Percentiles rank a stretch among this genome's conserved stretches.
These are phyloP conservation scores for Ascobolus immersus DNA, from an alignment of 495 filamentous ascomycete species.

Conservation along the genomic window DNA sequence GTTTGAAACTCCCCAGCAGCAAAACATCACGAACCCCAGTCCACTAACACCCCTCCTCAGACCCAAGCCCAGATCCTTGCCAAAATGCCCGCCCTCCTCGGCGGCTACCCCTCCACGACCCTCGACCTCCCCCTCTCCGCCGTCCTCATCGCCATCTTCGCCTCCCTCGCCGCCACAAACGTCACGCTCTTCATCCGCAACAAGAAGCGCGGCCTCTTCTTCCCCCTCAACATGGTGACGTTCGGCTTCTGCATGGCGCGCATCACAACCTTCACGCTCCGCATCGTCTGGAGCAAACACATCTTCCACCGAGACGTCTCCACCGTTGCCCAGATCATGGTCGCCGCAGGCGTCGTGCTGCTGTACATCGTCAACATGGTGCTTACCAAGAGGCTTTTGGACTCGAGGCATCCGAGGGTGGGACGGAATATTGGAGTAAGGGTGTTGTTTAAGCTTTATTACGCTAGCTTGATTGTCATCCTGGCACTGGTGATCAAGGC, in stretches of 20 bases:
- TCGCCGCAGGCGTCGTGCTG: constrained; percentile 48
- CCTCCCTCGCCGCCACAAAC: constrained; percentile 30
- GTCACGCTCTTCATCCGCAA: constrained; percentile 42
- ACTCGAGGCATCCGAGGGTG: constrained; percentile 42
- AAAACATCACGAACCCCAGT: too few species aligned
- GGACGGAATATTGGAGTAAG: constrained; percentile 35
- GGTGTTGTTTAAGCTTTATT: constrained; percentile 29
- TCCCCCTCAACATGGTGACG: constrained; percentile 38
- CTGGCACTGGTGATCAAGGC: constrained; percentile 44
- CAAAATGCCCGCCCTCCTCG: constrained; percentile 36
- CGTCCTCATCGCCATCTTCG: constrained; percentile 41
- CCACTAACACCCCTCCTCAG: too few species aligned
- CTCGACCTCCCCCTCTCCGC: constrained; percentile 40
- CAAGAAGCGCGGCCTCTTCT: constrained; percentile 32
- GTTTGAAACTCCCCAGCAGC: too few species aligned
- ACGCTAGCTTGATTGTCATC: constrained; percentile 31
- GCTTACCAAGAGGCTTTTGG: constrained; percentile 49
- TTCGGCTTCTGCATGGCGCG: constrained; percentile 64
- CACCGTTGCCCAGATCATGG: constrained; percentile 49
- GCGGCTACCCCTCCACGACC: constrained; percentile 27
- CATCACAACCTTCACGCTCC: constrained; percentile 34
- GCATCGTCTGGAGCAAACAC: constrained; percentile 31
- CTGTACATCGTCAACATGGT: constrained; percentile 64
- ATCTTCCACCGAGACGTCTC: constrained; percentile 26
- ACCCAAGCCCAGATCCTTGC: too few species aligned